Base-by-base conservation (phyloP, 768 basidiomycete genomes). In the Tubosaeta sp. region DNA sequence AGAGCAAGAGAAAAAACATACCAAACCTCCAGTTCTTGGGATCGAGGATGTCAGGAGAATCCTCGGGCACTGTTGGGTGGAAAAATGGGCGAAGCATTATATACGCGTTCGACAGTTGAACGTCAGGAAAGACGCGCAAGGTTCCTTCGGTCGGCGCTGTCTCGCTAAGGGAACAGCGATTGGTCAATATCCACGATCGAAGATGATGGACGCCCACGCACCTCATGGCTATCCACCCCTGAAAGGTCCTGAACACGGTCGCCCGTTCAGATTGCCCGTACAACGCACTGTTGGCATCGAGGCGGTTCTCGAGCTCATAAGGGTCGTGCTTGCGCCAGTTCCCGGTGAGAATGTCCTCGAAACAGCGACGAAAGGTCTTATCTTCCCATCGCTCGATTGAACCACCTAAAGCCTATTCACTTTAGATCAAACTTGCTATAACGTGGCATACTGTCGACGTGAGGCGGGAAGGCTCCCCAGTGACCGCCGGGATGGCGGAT, bases 61-160 rank as follows among this genome's bases (percentile, higher is more conserved):
- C 67, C 4, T 62, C 57, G 1, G 72, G 59, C 22, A 77, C 74
- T 2, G 71, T 66, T 0, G 79, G 79, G 12, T 72, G 73, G 75
- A 91, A 88, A 78, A 91, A 90, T 0, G 88, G 88, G 14, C 88
- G 77, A 6, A 91, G 73, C 32, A 90, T 83, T 54, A 78, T 75
- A 63, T 90, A 90, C 0, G 86, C 80, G 52, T 86, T 89, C 10
- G 84, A 82, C 6, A 89, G 68, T 17, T 74, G 59, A 35, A 90
- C 75, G 53, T 82, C 76, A 2, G 88, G 86, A 65, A 81, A 88
- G 31, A 89, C 83, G 55, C 73, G 78, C 19, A 87, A 69, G 3
- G 85, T 86, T 37, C 88, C 88, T 63, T 89, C 77, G 1, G 73
- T 78, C 0, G 87, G 87, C 1, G 74, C 84, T 12, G 82, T 89